These are phyloP conservation scores for Heliamphora exappendiculata DNA, from an alignment of 148 eudicot genomes.

Conservation along the genomic window DNA sequence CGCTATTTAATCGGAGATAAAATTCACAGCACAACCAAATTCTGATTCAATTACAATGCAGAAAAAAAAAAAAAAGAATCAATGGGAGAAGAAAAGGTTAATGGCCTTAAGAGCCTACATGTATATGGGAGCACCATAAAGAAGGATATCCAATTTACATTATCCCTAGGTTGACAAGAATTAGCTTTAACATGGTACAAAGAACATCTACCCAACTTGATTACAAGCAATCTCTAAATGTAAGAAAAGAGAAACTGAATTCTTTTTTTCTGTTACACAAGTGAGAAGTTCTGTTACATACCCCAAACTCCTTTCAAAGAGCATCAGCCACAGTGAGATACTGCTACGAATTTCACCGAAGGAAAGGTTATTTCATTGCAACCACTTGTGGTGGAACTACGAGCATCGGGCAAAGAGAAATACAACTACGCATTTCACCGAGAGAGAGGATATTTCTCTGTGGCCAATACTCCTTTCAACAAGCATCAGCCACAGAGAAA, in stretches of 20 bases:
- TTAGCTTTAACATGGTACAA: slow-evolving; percentile 6
- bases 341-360: neutral
- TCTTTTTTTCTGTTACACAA: neutral
- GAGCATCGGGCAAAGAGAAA: neutral
- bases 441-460: too few relatives aligned
- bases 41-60: neutral
- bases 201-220: neutral
- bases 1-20: too few relatives aligned
- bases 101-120: neutral
- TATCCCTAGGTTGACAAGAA: neutral
- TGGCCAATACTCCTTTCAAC: too few relatives aligned
- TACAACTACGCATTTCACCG: neutral
- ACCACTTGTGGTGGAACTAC: too few relatives aligned
- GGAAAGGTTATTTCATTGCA: too few relatives aligned
- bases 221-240: neutral
- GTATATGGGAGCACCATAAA: neutral
- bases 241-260: neutral
- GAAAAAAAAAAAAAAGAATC: neutral
- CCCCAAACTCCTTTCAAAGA: neutral
- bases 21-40: too few relatives aligned
- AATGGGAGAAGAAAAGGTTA: neutral
- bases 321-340: neutral
- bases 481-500: neutral
- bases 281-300: neutral
- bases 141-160: slow-evolving; percentile 1